Conservation (phyloP, 495 filamentous ascomycete species). For the Cudoniella acicularis region DNA sequence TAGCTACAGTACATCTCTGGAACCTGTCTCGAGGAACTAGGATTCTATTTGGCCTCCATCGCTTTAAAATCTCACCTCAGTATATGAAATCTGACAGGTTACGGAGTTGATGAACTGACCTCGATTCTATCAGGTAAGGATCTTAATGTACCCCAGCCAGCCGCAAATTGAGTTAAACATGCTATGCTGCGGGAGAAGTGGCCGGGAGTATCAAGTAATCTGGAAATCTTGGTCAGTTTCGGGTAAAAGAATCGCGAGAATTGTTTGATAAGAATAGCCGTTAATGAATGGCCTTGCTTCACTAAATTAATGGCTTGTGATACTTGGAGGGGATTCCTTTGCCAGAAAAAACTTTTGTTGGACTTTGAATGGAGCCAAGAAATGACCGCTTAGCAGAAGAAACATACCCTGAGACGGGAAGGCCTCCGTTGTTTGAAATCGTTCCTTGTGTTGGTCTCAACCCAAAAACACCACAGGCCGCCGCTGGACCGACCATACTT, state of each 20-base stretch:
- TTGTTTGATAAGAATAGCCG: no score
- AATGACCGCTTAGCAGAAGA: background rate
- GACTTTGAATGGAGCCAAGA: no score
- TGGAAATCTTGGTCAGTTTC: background rate
- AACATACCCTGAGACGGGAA: constrained; percentile 17
- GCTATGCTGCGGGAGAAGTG: constrained; percentile 14
- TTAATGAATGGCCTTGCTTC: no score
- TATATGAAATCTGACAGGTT: no score
- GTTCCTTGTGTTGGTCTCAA: constrained; percentile 15
- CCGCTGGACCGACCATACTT: constrained; percentile 20
- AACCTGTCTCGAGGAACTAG: no score
- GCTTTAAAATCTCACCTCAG: no score
- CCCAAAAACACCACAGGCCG: constrained; percentile 21
- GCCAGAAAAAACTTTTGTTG: no score
- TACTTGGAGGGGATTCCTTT: no score
- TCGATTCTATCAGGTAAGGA: background rate
- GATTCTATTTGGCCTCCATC: background rate
- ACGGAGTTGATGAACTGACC: constrained; percentile 5
- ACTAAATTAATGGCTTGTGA: no score
- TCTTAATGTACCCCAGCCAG: background rate
- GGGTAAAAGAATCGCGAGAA: no score
- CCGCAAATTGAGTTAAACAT: constrained; percentile 5
- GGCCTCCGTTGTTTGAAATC: constrained; percentile 12
- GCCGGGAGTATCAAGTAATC: constrained; percentile 17
- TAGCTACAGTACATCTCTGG: no score